A percentile compares a stretch with the other conserved stretches of the same genome.
Evolutionary conservation across 352 stramenopile species (phyloP).

Genomic region (Globisporangium radiosum): DNA sequence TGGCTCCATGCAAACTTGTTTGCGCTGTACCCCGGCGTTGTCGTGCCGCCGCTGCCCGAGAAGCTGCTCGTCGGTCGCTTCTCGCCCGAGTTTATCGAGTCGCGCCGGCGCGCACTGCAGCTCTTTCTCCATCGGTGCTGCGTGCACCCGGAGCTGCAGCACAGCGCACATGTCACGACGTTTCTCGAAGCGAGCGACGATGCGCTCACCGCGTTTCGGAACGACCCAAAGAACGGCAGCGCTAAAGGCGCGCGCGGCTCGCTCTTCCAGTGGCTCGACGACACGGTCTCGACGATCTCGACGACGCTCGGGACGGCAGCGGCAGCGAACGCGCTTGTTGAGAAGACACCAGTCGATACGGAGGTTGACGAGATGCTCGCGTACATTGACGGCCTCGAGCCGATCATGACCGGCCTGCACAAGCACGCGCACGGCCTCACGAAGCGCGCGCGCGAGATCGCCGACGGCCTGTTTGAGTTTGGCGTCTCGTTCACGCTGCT

Average conservation of each 20-base stretch:
- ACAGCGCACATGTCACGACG: constrained; percentile 77
- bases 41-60: constrained; percentile 94
- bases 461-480: constrained; percentile 96
- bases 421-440: constrained; percentile 93
- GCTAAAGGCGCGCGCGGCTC: constrained; percentile 42
- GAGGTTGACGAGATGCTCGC: constrained; percentile 95
- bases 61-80: constrained; percentile 94
- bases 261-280: constrained; percentile 85
- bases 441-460: constrained; percentile 92
- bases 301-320: constrained; percentile 36
- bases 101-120: constrained; percentile 66
- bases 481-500: constrained; percentile 94
- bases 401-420: constrained; percentile 93
- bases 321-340: constrained; percentile 37
- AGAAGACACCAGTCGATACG: constrained; percentile 88
- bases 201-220: constrained; percentile 50
- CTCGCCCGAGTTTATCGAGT: constrained; percentile 90
- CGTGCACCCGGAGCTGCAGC: constrained; percentile 76
- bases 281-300: constrained; percentile 82
- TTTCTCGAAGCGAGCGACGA: constrained; percentile 82
- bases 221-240: constrained; percentile 50
- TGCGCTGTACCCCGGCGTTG: constrained; percentile 80
- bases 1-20: constrained; percentile 92
- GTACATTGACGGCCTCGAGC: constrained; percentile 94
- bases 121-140: constrained; percentile 77